These are phyloP conservation scores for Aquilaria agallochum DNA, from an alignment of 441 rosid species.

Conservation along the genomic window DNA sequence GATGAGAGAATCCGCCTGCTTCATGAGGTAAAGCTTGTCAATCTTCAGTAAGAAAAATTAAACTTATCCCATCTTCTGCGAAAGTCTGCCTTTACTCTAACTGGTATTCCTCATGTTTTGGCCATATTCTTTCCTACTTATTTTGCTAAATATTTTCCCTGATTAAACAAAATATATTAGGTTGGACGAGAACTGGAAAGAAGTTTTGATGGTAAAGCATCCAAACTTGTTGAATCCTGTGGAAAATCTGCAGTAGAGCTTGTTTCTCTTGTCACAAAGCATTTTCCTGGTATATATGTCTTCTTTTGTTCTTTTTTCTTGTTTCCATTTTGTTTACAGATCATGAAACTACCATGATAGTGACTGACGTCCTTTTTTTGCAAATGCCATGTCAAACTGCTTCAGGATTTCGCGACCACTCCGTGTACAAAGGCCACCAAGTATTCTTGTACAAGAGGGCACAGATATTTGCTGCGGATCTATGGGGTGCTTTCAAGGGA, in stretches of 20 bases:
- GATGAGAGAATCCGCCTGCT: constrained; percentile 66
- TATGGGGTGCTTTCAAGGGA: constrained; percentile 84
- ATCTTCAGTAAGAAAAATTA: too few relatives aligned
- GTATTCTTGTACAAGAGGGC: constrained; percentile 78
- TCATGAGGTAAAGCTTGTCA: constrained; percentile 51
- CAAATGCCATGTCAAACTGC: constrained; percentile 3
- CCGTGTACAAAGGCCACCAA: constrained; percentile 72
- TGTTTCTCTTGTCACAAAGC: constrained; percentile 55
- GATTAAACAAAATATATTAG: constrained; percentile 26
- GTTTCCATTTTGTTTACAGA: background rate
- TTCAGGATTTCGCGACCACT: constrained; percentile 71
- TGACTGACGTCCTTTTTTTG: background rate
- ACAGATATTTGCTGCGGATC: constrained; percentile 77
- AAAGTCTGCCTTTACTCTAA: too few relatives aligned
- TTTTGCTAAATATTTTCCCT: constrained; percentile 2
- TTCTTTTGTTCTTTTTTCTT: background rate
- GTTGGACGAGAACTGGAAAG: constrained; percentile 64
- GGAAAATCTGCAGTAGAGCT: constrained; percentile 75
- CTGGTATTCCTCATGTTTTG: constrained; percentile 1
- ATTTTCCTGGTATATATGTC: constrained; percentile 56
- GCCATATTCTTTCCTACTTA: constrained; percentile 1
- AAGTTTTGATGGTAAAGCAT: constrained; percentile 66
- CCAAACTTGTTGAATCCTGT: constrained; percentile 60
- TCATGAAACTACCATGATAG: background rate
- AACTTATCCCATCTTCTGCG: too few relatives aligned